These are phyloP conservation scores for Neospermospora avenae DNA, from an alignment of 2,329 filamentous ascomycete species.

Conservation along the genomic window DNA sequence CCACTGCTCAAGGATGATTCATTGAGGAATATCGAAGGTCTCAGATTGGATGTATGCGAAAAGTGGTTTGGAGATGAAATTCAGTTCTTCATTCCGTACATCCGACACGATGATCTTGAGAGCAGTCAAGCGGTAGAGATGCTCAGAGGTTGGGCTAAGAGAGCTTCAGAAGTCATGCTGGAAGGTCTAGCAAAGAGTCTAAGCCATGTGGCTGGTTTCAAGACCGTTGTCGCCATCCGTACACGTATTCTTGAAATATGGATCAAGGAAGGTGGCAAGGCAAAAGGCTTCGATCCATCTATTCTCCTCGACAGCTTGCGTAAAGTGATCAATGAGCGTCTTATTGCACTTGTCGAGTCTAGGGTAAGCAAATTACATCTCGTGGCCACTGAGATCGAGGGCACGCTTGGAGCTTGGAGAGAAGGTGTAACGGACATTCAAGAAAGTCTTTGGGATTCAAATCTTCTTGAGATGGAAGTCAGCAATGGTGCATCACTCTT, in stretches of 20 bases:
- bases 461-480: slow-evolving; percentile 62
- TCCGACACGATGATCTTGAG: slow-evolving; percentile 74
- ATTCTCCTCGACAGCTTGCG: slow-evolving; percentile 68
- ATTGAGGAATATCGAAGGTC: slow-evolving; percentile 62
- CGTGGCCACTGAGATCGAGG: slow-evolving; percentile 62
- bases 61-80: slow-evolving; percentile 82
- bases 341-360: slow-evolving; percentile 59
- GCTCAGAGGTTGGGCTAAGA: slow-evolving; percentile 61
- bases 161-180: slow-evolving; percentile 57
- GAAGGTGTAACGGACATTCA: slow-evolving; percentile 48
- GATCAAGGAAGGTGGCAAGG: slow-evolving; percentile 65
- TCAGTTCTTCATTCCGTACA: slow-evolving; percentile 80
- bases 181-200: slow-evolving; percentile 61
- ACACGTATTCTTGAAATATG: slow-evolving; percentile 70
- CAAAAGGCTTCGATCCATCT: slow-evolving; percentile 63
- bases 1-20: slow-evolving; percentile 70
- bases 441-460: slow-evolving; percentile 64
- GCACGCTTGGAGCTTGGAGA: slow-evolving; percentile 59
- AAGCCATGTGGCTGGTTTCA: slow-evolving; percentile 60
- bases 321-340: slow-evolving; percentile 63
- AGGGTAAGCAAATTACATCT: slow-evolving; percentile 63
- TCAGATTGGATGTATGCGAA: slow-evolving; percentile 74
- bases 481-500: slow-evolving; percentile 63
- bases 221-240: slow-evolving; percentile 65
- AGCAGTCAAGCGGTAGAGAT: slow-evolving; percentile 57